Conservation (phyloP, 1,284 basidiomycete genomes). For the Boletus semigastroideus region DNA sequence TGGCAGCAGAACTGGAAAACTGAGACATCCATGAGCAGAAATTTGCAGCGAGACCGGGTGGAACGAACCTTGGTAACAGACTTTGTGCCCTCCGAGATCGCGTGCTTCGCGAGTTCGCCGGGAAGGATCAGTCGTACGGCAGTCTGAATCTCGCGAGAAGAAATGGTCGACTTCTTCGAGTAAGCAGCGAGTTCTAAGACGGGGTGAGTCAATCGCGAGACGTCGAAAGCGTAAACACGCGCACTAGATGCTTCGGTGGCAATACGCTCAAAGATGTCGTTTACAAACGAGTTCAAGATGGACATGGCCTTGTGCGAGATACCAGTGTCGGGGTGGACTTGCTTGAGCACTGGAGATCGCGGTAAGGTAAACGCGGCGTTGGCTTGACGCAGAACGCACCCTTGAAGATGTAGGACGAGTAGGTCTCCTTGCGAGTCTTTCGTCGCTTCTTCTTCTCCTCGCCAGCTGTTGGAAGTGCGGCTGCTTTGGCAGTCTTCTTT, state of each 20-base stretch:
- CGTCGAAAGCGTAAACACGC: not conserved
- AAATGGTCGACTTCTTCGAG: constrained; percentile 79
- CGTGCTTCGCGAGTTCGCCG: constrained; percentile 64
- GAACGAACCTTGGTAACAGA: constrained; percentile 40
- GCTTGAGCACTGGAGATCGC: constrained; percentile 51
- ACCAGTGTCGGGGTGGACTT: constrained; percentile 81
- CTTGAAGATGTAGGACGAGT: constrained; percentile 95
- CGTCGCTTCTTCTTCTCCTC: constrained; percentile 86
- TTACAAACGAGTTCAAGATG: constrained; percentile 75
- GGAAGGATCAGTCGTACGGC: constrained; percentile 80
- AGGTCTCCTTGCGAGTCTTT: constrained; percentile 87
- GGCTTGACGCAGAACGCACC: constrained; percentile 40
- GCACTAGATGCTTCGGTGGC: constrained; percentile 70
- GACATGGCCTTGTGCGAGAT: constrained; percentile 83
- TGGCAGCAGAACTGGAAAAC: constrained; percentile 67
- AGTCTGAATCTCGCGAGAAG: constrained; percentile 74
- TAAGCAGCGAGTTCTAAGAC: constrained; percentile 66
- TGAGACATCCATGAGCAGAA: constrained; percentile 25
- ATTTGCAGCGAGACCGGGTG: not conserved
- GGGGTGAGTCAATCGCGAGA: not conserved
- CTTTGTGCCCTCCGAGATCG: constrained; percentile 80
- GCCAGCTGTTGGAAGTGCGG: constrained; percentile 54
- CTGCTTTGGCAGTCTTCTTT: constrained; percentile 81
- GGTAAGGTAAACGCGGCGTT: not conserved
- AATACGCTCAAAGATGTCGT: constrained; percentile 77